A percentile compares a stretch with the other conserved stretches of the same genome.
phyloP scores from a whole-genome alignment of 1,284 basidiomycete species.

The Calocybe gambosa region DNA sequence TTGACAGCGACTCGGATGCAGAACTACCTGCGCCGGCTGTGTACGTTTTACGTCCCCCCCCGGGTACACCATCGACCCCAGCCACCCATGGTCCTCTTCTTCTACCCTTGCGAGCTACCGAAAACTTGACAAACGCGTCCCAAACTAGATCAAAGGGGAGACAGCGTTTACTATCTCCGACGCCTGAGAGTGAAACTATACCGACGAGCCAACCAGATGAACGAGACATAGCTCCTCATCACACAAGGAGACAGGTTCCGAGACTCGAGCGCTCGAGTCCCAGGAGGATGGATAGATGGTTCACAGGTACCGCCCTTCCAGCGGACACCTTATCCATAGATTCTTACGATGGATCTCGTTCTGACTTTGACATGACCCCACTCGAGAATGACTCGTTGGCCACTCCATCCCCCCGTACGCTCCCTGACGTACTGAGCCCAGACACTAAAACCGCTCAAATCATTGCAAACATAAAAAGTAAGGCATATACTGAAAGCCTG shows the following conservation, averaged over 20 bases:
- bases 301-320: slow-evolving; percentile 22
- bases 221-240: slow-evolving; percentile 36
- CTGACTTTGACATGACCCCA: slow-evolving; percentile 5
- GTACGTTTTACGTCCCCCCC: slow-evolving; percentile 19
- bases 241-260: slow-evolving; percentile 11
- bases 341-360: slow-evolving; percentile 1
- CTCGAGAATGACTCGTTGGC: slow-evolving; percentile 1
- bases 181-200: slow-evolving; percentile 31
- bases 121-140: slow-evolving; percentile 18
- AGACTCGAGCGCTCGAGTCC: slow-evolving; percentile 22
- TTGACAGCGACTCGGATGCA: slow-evolving; percentile 29
- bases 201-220: slow-evolving; percentile 72
- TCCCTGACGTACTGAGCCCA: slow-evolving; percentile 35
- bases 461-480: slow-evolving; percentile 57
- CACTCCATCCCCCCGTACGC: slow-evolving; percentile 11
- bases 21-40: slow-evolving; percentile 22
- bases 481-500: slow-evolving; percentile 36
- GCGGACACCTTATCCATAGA: slow-evolving; percentile 8
- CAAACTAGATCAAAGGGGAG: slow-evolving; percentile 26
- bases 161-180: slow-evolving; percentile 28
- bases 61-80: slow-evolving; percentile 8
- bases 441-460: slow-evolving; percentile 48
- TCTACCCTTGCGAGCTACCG: slow-evolving; percentile 19
- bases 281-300: slow-evolving; percentile 40
- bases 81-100: slow-evolving; percentile 3